A percentile compares a stretch with the other conserved stretches of the same genome.
These are phyloP conservation scores for Fusarium subglutinans DNA, from an alignment of 2,329 filamentous ascomycete genomes.

Conservation along the genomic window DNA sequence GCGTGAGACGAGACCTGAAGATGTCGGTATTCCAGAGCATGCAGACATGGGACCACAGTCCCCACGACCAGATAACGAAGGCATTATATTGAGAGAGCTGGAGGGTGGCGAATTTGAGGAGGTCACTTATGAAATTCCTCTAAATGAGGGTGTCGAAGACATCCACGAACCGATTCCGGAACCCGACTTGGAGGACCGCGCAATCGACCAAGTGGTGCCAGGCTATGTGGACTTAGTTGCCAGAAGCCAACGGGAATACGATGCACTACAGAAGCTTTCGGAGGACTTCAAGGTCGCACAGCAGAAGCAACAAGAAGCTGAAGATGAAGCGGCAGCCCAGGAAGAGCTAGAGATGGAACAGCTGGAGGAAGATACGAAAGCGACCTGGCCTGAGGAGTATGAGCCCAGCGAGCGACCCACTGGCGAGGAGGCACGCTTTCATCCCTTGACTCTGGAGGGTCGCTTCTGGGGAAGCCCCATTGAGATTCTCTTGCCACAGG, in stretches of 20 bases:
- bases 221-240: constrained; percentile 60
- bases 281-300: constrained; percentile 63
- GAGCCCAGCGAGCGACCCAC: constrained; percentile 47
- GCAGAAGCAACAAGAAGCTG: constrained; percentile 47
- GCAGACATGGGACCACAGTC: constrained; percentile 47
- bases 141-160: constrained; percentile 29
- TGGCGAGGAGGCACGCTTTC: constrained; percentile 63
- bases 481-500: constrained; percentile 78
- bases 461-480: constrained; percentile 77
- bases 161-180: constrained; percentile 25
- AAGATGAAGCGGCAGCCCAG: constrained; percentile 47
- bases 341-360: constrained; percentile 46
- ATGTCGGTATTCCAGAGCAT: constrained; percentile 61
- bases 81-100: constrained; percentile 62
- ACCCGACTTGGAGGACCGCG: constrained; percentile 11
- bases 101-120: constrained; percentile 70
- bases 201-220: constrained; percentile 42
- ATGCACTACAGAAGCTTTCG: constrained; percentile 63
- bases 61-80: constrained; percentile 46
- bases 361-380: constrained; percentile 38
- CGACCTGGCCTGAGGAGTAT: constrained; percentile 45
- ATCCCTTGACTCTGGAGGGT: constrained; percentile 79
- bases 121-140: constrained; percentile 57
- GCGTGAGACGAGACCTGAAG: constrained; percentile 67
- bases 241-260: constrained; percentile 64